Base-by-base conservation (phyloP, 1,284 basidiomycete species). In the Moniliella sp. region DNA sequence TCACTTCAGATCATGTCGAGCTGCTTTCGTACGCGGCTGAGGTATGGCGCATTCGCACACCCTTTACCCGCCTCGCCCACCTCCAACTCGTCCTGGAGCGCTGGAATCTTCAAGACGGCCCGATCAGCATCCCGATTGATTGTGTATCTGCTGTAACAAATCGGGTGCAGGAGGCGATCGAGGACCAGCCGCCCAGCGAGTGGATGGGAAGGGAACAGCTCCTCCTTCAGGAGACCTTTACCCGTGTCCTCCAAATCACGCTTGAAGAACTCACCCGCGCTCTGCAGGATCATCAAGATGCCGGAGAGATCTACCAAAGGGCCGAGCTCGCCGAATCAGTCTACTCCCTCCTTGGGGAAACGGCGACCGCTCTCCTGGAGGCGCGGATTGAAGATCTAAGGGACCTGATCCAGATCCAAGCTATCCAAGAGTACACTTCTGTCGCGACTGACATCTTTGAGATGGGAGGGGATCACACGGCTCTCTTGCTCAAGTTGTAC, bases 1-100 rank as follows among this genome's bases (percentile, higher is more conserved):
- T 99, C n/a, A 82, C 81, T 0, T 54, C 70, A 1, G 56, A 69
- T 11, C 83, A 94, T 57, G 67, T 80, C 27, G 76, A 80, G 35
- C 65, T 97, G 19, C 71, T 94, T 38, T 74, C 75, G 33, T 78
- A 86, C 51, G 86, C 83, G 48, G 82, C 82, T 1, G 52, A 76
- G 35, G 69, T 81, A 26, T 94, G 91, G 91, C 68, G 88, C 34
- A 74, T 97, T 35, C 71, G 75, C 5, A 23, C 21, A n/a, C n/a
- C 21, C 21, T 23, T 23, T n/a, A 23, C 8, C 7, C 8, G 8
- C 8, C 21, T 23, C 8, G 21, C 21, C 21, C 7, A 23, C 21
- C 21, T 23, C n/a, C 8, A 23, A n/a, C n/a, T n/a, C n/a, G n/a
- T n/a, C n/a, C 21, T 23, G n/a, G 8, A 23, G 7, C n/a, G 8